Evolutionary conservation across 1,139 yeast species (phyloP).

Genomic region (Blastobotrys aristatus): DNA sequence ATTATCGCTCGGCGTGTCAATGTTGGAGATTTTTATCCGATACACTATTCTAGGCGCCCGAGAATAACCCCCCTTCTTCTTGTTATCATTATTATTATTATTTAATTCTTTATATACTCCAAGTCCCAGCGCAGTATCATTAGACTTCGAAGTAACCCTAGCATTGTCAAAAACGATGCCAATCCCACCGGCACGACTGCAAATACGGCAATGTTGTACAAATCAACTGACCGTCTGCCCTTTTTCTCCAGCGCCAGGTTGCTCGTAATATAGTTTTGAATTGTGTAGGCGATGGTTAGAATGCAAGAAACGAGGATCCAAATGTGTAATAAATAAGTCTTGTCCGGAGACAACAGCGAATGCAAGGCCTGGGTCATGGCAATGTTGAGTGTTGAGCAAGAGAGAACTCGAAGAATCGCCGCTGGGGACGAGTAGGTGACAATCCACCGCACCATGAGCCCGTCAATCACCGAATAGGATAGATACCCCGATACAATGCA

Average conservation of each 20-base stretch:
- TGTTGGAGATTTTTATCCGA: conserved; percentile 53
- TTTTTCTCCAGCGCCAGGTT: conserved; percentile 58
- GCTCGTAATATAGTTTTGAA: conserved; percentile 85
- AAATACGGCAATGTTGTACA: conserved; percentile 85
- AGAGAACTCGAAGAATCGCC: conserved; percentile 77
- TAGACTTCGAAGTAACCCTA: conserved; percentile 68
- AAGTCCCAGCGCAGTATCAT: conserved; percentile 71
- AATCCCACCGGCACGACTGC: conserved; percentile 97
- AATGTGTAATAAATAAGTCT: conserved; percentile 69
- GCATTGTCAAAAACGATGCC: conserved; percentile 90
- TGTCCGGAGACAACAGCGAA: conserved; percentile 43
- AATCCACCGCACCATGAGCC: conserved; percentile 86
- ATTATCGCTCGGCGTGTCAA: conserved; percentile 67
- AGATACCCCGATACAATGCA: conserved; percentile 79
- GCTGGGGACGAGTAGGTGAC: conserved; percentile 85
- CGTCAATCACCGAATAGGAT: conserved; percentile 79
- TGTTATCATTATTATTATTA: neutral
- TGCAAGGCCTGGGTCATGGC: conserved; percentile 66
- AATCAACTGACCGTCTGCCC: conserved; percentile 42
- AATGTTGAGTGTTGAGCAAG: conserved; percentile 70
- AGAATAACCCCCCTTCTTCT: conserved; percentile 1
- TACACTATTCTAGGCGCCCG: conserved; percentile 43
- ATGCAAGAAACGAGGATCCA: conserved; percentile 89
- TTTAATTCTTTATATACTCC: neutral
- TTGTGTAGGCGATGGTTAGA: conserved; percentile 74